Conservation (phyloP, 495 filamentous ascomycete genomes). For the Talaromyces adpressus region DNA sequence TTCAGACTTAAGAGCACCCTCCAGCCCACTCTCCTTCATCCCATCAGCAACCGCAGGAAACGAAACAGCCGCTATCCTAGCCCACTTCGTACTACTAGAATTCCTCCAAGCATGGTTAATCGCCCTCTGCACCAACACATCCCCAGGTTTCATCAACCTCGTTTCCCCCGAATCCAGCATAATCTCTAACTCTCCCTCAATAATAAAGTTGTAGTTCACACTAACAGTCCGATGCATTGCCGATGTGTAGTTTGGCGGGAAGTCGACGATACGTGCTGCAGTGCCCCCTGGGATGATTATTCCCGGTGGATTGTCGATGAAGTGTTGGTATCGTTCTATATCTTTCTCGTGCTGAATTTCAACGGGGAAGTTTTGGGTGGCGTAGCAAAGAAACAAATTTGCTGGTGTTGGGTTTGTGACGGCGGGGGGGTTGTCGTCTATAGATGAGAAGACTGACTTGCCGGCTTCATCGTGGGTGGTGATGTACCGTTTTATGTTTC, state of each 20-base stretch:
- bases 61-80: too few relatives aligned
- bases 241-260: not conserved
- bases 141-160: not conserved
- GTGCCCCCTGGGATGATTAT: not conserved
- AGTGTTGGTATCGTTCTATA: not conserved
- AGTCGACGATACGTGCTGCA: constrained; percentile 3
- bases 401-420: not conserved
- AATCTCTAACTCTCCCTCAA: constrained; percentile 59
- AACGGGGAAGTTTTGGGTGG: constrained; percentile 3
- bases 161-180: constrained; percentile 48
- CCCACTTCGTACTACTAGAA: too few relatives aligned
- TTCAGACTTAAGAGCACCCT: too few relatives aligned
- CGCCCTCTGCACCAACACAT: too few relatives aligned
- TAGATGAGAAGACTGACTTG: not conserved
- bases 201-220: constrained; percentile 58
- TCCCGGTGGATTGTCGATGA: not conserved
- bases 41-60: too few relatives aligned
- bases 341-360: constrained; percentile 3
- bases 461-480: constrained; percentile 2
- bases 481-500: constrained; percentile 5
- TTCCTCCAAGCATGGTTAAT: too few relatives aligned
- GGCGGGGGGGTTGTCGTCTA: not conserved
- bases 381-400: not conserved
- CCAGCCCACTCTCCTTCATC: too few relatives aligned
- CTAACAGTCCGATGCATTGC: constrained; percentile 56